Base-by-base conservation (phyloP, 1,284 basidiomycete species). In the Pascua sp. region DNA sequence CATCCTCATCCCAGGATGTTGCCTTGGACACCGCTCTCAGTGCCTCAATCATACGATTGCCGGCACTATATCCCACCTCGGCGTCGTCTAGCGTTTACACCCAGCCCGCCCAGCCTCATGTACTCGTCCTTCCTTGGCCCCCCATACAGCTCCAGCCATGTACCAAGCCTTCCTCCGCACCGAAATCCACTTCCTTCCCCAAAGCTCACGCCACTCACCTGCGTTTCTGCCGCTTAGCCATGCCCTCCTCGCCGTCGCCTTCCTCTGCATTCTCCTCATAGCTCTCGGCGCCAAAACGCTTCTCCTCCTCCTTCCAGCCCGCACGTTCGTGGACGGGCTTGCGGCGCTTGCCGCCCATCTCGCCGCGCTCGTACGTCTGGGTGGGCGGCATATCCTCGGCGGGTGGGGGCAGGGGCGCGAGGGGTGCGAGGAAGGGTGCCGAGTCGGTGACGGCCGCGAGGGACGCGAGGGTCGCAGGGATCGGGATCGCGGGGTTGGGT, bases 261-360 rank as follows among this genome's bases (percentile, higher is more conserved):
- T 47, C 50, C 17, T 41, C 16, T 15, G 46, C 18, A 37, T 42
- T n/a, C 8, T 12, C 37, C 9, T 43, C 42, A 13, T 2, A 9
- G 8, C 2, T 43, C 40, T n/a, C 40, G 3, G n/a, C 40, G 40
- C 40, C 32, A n/a, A 41, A 24, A 15, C 42, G 41, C 36, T 57
- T 52, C 39, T 59, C 58, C 32, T 67, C 60, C 57, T 75, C 71
- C 47, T 67, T 68, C 72, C 72, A 75, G 0, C 73, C 73, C 13
- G 73, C 73, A 36, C 73, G 62, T 55, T 75, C 69, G 51, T 73
- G 69, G 1, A 67, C 66, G 13, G 59, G 51, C 55, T 74, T 74
- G 57, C 69, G 67, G 18, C 73, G 60, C 60, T 73, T 73, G 4
- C 73, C 73, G 38, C 73, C 73, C 73, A 76, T 76, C 64, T 76